Evolutionary conservation across 768 basidiomycete genomes (phyloP).

Genomic region (Leccinum barrowsii): DNA sequence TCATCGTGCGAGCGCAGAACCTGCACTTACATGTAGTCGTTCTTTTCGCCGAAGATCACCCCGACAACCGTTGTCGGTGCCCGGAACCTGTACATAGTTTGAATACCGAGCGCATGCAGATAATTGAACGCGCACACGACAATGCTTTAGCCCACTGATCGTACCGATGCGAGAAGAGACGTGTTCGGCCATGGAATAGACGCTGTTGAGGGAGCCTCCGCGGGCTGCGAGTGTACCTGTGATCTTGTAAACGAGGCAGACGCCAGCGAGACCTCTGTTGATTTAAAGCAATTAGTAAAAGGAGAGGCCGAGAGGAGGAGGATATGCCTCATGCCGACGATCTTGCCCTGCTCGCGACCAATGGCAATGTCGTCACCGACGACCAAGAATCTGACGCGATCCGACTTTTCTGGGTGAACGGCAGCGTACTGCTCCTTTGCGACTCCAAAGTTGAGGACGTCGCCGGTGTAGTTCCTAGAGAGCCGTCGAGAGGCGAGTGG

Average conservation of each 20-base stretch:
- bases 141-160: slow-evolving; percentile 85
- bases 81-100: slow-evolving; percentile 57
- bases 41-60: slow-evolving; percentile 47
- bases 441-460: slow-evolving; percentile 87
- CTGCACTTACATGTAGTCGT: slow-evolving; percentile 49
- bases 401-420: slow-evolving; percentile 60
- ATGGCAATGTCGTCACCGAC: slow-evolving; percentile 92
- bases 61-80: slow-evolving; percentile 57
- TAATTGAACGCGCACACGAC: slow-evolving; percentile 52
- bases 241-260: slow-evolving; percentile 85
- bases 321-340: slow-evolving; percentile 71
- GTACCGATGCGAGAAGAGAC: slow-evolving; percentile 68
- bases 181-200: slow-evolving; percentile 63
- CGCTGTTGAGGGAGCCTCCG: slow-evolving; percentile 68
- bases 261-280: slow-evolving; percentile 74
- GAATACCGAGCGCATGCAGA: not conserved
- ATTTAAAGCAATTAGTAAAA: not conserved
- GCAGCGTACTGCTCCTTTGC: slow-evolving; percentile 84
- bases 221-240: slow-evolving; percentile 75
- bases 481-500: slow-evolving; percentile 3
- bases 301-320: slow-evolving; percentile 13
- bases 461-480: slow-evolving; percentile 83
- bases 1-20: not conserved
- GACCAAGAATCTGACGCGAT: slow-evolving; percentile 69
- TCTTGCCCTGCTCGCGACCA: slow-evolving; percentile 71